Evolutionary conservation across 306 rosid species (phyloP), one percentile per base, ranked within the genome.

Genomic region (Casuarina cunninghamiana): DNA sequence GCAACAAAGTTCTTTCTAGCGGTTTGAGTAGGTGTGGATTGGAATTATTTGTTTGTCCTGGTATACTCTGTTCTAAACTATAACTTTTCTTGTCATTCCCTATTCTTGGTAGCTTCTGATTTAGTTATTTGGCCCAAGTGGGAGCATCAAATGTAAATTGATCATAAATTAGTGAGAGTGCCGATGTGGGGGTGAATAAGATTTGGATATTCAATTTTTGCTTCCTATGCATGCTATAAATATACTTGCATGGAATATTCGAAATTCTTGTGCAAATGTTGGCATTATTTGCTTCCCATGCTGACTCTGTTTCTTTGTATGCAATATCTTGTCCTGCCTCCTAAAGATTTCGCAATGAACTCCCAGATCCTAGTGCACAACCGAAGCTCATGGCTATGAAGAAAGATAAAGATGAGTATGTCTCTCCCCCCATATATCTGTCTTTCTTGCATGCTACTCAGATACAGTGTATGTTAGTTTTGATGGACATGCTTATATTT

Each of bases 291-390:
- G 57, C 75, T 78, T 77, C 80, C 66, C 10, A 3, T 63, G 51
- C 85, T 88, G 84, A 87, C 71, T 66, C 70, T 65, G 54, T 44
- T 43, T 55, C 82, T 50, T 53, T 61, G 66, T 72, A 72, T 83
- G 49, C 35, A 67, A 67, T 67, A 38, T 39, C 9, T 17, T n/a
- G 16, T 32, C 78, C 5, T 76, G 84, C 81, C 77, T 51, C 66
- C 79, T 76, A 39, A 78, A 95, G 99, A 73, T 95, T 95, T 80
- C 96, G 99, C 68, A 95, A 93, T 82, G 99, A 95, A 78, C 99
- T 95, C 79, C 99, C 98, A 19, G 99, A 95, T 85, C 94, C 94
- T 54, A 88, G 97, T 86, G 99, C 99, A 71, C 99, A 95, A 78
- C 99, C 99, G 16, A 95, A 95, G 90, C 97, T 95, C 49, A 87